A percentile compares a stretch with the other conserved stretches of the same genome.
Conservation (phyloP, 306 rosid genomes). For the Cucumis cinereus region DNA sequence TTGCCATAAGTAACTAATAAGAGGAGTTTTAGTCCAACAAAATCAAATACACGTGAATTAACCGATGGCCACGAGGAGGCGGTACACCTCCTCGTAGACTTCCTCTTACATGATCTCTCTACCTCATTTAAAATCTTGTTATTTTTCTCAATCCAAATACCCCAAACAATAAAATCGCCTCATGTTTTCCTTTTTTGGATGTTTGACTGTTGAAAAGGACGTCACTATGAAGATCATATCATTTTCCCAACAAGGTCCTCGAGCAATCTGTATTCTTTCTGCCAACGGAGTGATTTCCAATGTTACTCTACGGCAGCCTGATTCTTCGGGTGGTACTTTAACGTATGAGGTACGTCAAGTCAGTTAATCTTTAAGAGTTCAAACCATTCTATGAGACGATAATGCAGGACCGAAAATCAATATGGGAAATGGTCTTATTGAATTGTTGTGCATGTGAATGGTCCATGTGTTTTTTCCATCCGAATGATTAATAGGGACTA, state of each 20-base stretch:
- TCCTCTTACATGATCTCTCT: too few species aligned
- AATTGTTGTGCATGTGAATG: not conserved
- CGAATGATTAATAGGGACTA: not conserved
- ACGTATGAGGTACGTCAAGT: constrained; percentile 53
- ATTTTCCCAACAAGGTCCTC: constrained; percentile 72
- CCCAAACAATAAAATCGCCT: not conserved
- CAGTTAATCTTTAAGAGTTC: not conserved
- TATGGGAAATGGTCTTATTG: not conserved
- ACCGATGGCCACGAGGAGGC: not conserved
- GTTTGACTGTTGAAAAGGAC: constrained; percentile 40
- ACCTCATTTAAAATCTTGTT: too few species aligned
- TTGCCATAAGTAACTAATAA: not conserved
- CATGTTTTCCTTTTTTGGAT: not conserved
- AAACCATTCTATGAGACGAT: not conserved
- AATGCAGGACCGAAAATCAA: not conserved
- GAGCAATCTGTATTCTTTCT: constrained; percentile 68
- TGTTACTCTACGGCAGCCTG: constrained; percentile 70
- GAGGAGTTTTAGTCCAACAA: not conserved
- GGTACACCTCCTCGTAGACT: not conserved
- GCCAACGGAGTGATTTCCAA: constrained; percentile 63
- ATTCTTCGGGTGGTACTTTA: constrained; percentile 60
- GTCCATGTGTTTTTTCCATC: not conserved
- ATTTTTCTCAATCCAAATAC: too few species aligned
- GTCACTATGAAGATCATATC: constrained; percentile 60
- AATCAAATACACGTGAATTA: not conserved